phyloP scores from a whole-genome alignment of 495 filamentous ascomycete genomes.

The Talaromyces liani region DNA sequence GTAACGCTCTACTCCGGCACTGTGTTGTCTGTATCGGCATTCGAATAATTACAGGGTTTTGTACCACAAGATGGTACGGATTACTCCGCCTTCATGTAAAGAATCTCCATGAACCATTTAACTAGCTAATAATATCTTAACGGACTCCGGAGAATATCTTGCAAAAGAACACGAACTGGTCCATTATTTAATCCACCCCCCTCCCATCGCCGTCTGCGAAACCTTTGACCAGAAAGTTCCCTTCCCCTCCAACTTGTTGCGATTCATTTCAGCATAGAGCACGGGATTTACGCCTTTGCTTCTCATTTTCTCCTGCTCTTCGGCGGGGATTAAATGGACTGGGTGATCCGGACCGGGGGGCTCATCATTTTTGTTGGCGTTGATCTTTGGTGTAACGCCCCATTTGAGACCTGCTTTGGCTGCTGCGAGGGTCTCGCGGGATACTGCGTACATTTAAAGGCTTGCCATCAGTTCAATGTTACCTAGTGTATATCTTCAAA shows the following conservation, averaged over 20 bases:
- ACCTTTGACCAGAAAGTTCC: conserved; percentile 16
- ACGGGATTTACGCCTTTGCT: too few species aligned
- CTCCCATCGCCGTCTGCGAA: conserved; percentile 13
- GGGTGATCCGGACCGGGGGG: too few species aligned
- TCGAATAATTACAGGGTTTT: not conserved
- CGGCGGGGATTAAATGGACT: too few species aligned
- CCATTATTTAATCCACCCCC: conserved; percentile 17
- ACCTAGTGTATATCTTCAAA: too few species aligned
- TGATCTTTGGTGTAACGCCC: conserved; percentile 8
- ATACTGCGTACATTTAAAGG: too few species aligned
- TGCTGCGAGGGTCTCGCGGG: not conserved
- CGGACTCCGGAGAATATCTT: not conserved
- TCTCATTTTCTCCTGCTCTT: too few species aligned
- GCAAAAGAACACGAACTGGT: not conserved
- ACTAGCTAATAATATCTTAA: too few species aligned
- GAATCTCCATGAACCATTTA: not conserved
- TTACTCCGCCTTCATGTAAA: not conserved
- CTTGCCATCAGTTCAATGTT: too few species aligned
- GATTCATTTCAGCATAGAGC: too few species aligned
- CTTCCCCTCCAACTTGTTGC: conserved; percentile 10
- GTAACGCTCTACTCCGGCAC: not conserved
- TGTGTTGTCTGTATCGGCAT: not conserved
- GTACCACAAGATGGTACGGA: not conserved
- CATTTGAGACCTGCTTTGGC: conserved; percentile 7
- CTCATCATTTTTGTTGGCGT: too few species aligned